phyloP scores from a whole-genome alignment of 441 rosid species.

The Sinapis alba region DNA sequence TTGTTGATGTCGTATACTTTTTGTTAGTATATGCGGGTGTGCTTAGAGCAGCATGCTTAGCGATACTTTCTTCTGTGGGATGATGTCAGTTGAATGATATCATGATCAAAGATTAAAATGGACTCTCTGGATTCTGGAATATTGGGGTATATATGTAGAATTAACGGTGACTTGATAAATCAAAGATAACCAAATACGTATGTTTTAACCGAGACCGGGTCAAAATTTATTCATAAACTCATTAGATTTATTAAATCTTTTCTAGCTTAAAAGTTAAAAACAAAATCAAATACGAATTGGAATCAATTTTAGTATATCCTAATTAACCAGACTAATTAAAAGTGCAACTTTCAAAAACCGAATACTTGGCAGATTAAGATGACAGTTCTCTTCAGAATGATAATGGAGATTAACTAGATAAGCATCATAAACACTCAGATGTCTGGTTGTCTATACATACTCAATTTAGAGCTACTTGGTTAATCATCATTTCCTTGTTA shows the following conservation, averaged over 20 bases:
- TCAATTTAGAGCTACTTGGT: neutral
- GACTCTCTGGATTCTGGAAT: neutral
- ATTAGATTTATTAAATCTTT: neutral
- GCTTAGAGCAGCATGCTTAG: conserved; percentile 17
- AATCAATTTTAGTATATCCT: neutral
- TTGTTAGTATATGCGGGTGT: neutral
- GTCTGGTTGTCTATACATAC: neutral
- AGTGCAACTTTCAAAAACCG: neutral
- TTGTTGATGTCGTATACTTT: neutral
- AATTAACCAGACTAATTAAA: neutral
- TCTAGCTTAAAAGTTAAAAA: neutral
- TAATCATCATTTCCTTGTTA: neutral
- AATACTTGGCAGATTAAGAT: neutral
- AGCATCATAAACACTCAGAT: neutral
- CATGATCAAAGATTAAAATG: neutral
- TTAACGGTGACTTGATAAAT: neutral
- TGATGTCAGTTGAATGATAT: neutral
- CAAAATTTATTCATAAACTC: neutral
- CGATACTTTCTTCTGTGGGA: neutral
- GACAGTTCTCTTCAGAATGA: neutral
- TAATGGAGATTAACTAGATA: neutral
- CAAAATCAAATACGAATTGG: neutral
- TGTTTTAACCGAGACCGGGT: neutral
- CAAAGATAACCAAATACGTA: neutral
- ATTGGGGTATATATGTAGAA: neutral